A percentile compares a stretch with the other conserved stretches of the same genome.
Conservation (phyloP, 2,329 filamentous ascomycete genomes). For the Paecilomyces fulvus region DNA sequence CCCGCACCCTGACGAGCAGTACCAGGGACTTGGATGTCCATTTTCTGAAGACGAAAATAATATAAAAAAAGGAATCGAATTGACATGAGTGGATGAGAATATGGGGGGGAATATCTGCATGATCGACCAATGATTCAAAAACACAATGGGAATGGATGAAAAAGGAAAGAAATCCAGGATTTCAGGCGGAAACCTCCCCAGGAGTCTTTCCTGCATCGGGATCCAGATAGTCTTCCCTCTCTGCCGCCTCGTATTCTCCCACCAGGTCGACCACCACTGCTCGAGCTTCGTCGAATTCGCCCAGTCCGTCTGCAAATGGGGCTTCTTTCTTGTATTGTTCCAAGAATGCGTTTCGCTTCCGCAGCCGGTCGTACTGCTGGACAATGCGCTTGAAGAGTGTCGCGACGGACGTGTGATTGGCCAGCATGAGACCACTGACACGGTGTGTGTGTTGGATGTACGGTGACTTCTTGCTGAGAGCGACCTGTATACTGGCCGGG, state of each 20-base stretch:
- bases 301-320: conserved; percentile 81
- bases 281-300: conserved; percentile 90
- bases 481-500: conserved; percentile 94
- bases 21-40: not conserved
- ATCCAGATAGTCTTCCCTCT: conserved; percentile 81
- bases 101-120: not conserved
- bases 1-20: not conserved
- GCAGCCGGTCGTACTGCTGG: conserved; percentile 82
- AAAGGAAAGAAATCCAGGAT: not conserved
- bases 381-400: conserved; percentile 94
- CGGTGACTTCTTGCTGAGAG: conserved; percentile 89
- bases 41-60: not conserved
- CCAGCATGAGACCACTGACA: conserved; percentile 93
- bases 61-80: too few species aligned
- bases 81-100: too few species aligned
- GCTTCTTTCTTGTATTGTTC: conserved; percentile 95
- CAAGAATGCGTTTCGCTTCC: conserved; percentile 94
- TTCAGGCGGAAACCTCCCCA: conserved; percentile 16
- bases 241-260: conserved; percentile 90
- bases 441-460: conserved; percentile 91
- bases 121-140: not conserved
- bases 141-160: not conserved
- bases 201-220: conserved; percentile 51
- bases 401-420: conserved; percentile 94
- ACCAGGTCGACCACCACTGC: conserved; percentile 89